Evolutionary conservation across 2,329 filamentous ascomycete species (phyloP), one percentile per base, ranked within the genome.

Genomic region (Phyllosticta citrichinensis): DNA sequence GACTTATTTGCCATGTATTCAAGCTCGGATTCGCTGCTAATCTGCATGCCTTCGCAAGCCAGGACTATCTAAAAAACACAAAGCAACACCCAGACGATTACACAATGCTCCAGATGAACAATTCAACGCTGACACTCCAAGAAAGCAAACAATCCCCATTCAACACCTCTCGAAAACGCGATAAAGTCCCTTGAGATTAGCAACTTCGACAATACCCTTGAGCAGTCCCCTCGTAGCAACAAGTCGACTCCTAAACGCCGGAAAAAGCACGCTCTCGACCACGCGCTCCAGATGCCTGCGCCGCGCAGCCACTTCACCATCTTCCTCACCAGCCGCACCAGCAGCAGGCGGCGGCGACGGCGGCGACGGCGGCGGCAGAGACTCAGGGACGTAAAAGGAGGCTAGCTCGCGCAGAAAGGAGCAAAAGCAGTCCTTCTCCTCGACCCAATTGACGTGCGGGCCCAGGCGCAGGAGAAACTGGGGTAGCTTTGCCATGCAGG

Each of bases 111-210:
- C 27, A 8, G 9, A 5, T 22, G 5, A 30, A 10, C 27, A 30
- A 30, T 5, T 10, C 27, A 30, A 30, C 27, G 27, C 27, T 5
- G 2, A 8, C 9, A 30, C 27, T 30, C 27, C 6, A 30, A 30
- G 6, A 5, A n/a, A 47, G 40, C 40, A n/a, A 47, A 47, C 14
- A 47, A 47, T 4, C 40, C 14, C 1, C 6, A 19, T 53, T 83
- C 73, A 97, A 73, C 94, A 97, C 60, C 94, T 80, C 76, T 99
- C 94, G 79, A 99, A 99, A 2, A 97, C 92, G 54, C 89, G 80
- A 74, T 99, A 99, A 62, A 99, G 71, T 0, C 92, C 91, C 74
- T 96, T 97, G 62, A 97, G 74, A 75, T 95, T 91, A 1, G 94
- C 93, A 56, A 96, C 85, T 74, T 99, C 93, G 55, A 96, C 77